Evolutionary conservation across 305 asterid genomes (phyloP).

Genomic region (Fraxinus nigra): DNA sequence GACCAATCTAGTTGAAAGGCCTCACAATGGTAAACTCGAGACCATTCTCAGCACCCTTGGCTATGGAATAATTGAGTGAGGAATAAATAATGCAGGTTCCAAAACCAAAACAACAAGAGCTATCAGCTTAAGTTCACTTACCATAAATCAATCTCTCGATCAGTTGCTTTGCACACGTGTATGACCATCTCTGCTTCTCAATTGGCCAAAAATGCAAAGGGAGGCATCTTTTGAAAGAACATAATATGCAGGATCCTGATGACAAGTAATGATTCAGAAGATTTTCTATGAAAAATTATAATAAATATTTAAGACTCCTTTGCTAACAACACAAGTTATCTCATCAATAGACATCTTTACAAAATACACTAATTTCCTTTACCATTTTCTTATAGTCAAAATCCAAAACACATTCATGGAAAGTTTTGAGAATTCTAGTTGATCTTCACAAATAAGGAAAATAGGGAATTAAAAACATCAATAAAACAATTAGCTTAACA

Average conservation of each 20-base stretch:
- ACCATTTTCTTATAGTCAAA: neutral
- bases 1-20: slow-evolving; percentile 91
- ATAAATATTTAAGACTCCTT: too few species aligned
- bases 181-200: too few species aligned
- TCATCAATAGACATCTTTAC: neutral
- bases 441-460: neutral
- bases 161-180: too few species aligned
- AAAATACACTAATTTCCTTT: neutral
- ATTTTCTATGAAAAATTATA: too few species aligned
- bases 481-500: neutral
- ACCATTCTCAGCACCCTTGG: slow-evolving; percentile 59
- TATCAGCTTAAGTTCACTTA: neutral
- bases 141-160: slow-evolving; percentile 33
- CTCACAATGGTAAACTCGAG: slow-evolving; percentile 49
- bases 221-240: too few species aligned
- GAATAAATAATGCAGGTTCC: neutral
- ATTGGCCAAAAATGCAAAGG: too few species aligned
- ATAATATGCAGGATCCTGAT: too few species aligned
- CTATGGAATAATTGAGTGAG: slow-evolving; percentile 24
- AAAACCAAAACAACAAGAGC: neutral
- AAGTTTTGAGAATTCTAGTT: neutral
- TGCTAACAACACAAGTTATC: neutral
- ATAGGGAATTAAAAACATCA: neutral
- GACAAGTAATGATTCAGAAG: too few species aligned
- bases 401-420: neutral